Base-by-base conservation (phyloP, 768 basidiomycete species). In the Neoboletus brunneissimus region DNA sequence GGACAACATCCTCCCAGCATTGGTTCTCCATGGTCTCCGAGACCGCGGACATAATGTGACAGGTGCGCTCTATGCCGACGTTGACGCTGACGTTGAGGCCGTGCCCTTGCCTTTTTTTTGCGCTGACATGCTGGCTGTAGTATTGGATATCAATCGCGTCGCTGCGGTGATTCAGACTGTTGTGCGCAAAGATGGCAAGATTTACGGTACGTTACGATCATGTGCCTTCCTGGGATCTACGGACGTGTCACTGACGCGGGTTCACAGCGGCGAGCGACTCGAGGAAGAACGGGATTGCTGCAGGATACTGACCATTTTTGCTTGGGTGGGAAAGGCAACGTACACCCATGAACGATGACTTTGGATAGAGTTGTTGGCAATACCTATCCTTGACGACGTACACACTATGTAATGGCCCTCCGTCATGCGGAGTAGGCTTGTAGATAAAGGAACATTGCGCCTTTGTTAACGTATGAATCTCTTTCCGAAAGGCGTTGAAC, bases 261-360 rank as follows among this genome's bases (percentile, higher is more conserved):
- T 37, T 25, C 25, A 43, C 62, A 89, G 94, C 91, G 58, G 88
- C 91, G 10, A 92, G 90, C 67, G 94, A 97, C 72, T 92, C 90
- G 20, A 81, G 94, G 67, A 96, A 95, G 77, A 89, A 93, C 60
- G 94, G 94, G n/a, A 81, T 94, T 41, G 90, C 94, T 5, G 85
- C 89, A 46, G 94, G 89, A 4, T 95, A 94, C 73, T 92, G 66
- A 72, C 40, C 10, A 10, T 7, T 3, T n/a, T 3, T 35, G 35
- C 20, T 32, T 27, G 18, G 35, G 15, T 18, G 10, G 23, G 9
- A 29, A 18, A 11, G 15, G 25, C 23, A 29, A 25, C 15, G 7
- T 20, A 23, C n/a, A 18, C 12, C 10, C 20, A 22, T 22, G 20
- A 16, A 32, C 27, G 27, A 27, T 15, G 25, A 34, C 32, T 20